Evolutionary conservation across 768 basidiomycete species (phyloP), one percentile per base, ranked within the genome.

Genomic region (Cubamyces lactineus): DNA sequence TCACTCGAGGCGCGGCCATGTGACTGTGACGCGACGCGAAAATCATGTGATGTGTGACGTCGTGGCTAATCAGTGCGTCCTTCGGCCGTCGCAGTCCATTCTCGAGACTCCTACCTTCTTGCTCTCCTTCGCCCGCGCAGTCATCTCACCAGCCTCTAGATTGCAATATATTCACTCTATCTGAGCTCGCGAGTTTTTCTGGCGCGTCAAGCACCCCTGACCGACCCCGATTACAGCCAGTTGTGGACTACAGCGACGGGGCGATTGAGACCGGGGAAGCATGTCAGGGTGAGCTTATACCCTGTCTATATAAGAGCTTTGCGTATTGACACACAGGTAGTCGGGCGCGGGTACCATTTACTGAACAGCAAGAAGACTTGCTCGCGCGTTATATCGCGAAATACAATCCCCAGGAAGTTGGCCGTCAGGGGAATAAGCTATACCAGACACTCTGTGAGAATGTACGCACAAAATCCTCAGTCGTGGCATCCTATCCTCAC

Each of bases 311-410:
- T 50, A 4, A 28, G 46, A 28, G 11, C 38, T 19, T 6, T 4
- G 23, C 5, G 13, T n/a, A 19, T 16, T 13, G 24, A 26, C 5
- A n/a, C 26, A 16, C 16, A 26, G 26, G 26, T 19, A 13, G 19
- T 26, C 13, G 11, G 23, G 59, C 65, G 1, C 59, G 65, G 8
- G 56, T 13, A 0, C 50, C 52, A 3, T 71, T 61, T 39, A 67
- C 66, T 5, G 23, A 46, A 7, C 24, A 60, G 7, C 70, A 73
- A 19, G 67, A 65, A 5, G 16, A 54, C 3, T 53, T 39, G 2
- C 62, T 73, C 3, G 58, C 67, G 8, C 45, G 60, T 13, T 73
- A 71, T 53, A 55, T 73, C 23, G 72, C 69, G 9, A 66, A 60
- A 43, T 66, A 69, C 42, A 61, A 65, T 28, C 67, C 70, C 1